Evolutionary conservation across 1,284 basidiomycete genomes (phyloP), one percentile per base, ranked within the genome.

Genomic region (Hypsizygus ulmarius): DNA sequence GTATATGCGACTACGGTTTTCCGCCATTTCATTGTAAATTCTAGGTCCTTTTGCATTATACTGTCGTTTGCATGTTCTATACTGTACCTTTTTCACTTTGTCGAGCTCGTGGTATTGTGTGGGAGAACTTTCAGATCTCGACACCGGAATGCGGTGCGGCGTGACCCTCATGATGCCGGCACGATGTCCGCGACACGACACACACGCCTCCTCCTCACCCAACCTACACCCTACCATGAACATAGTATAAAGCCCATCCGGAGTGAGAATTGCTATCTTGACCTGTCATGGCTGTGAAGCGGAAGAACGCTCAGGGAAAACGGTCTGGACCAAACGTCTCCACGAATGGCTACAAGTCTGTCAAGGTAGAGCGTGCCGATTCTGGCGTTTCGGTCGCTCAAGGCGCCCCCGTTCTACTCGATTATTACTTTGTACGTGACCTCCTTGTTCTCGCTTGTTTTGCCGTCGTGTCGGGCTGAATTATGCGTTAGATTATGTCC

Each of bases 1-100:
- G 74, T 90, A 90, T 60, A 79, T 82, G 40, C 68, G 89, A 38
- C 61, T 92, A 53, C 74, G 88, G 36, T 84, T 89, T 56, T 63
- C 62, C 37, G 76, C 73, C 12, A 53, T 67, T 16, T 43, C 65
- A 53, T 60, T 60, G 35, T 52, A 54, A 36, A 43, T 25, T 3
- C 7, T 25, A 4, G 3, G 28, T 45, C 19, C n/a, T 32, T 14
- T 21, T 45, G 30, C n/a, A 8, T 19, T 30, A 2, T 25, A 25
- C 21, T 25, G 21, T 25, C 21, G 21, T 25, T 25, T 3, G 21
- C 21, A 25, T 7, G 7, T 25, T 7, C 21, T 25, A 25, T 4
- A 7, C 21, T 7, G 3, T 25, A 25, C 21, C 3, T 7, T 25
- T 25, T 25, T 7, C 21, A 7, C 3, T 25, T 25, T 3, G 21